These are phyloP conservation scores for Eucalyptus cloeziana DNA, from an alignment of 345 rosid genomes.

Conservation along the genomic window DNA sequence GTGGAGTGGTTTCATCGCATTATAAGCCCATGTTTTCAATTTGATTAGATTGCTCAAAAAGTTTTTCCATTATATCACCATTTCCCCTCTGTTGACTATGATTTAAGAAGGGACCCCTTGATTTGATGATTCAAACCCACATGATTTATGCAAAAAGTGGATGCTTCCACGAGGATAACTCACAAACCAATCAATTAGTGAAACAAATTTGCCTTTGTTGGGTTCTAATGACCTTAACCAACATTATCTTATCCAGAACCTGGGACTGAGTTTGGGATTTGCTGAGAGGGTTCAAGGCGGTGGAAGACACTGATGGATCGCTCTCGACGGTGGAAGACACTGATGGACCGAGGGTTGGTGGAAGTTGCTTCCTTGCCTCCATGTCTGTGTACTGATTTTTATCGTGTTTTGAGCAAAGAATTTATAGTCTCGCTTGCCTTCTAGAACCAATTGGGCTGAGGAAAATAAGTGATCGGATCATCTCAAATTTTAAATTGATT, in stretches of 20 bases:
- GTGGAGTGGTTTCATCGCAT: neutral
- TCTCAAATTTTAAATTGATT: neutral
- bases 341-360: neutral
- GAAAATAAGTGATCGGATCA: neutral
- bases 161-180: neutral
- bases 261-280: neutral
- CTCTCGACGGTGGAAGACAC: neutral
- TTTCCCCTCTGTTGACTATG: neutral
- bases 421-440: neutral
- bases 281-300: neutral
- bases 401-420: neutral
- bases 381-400: neutral
- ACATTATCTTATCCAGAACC: neutral
- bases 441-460: neutral
- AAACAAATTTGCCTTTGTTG: neutral
- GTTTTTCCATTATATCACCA: neutral
- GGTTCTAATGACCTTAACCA: neutral
- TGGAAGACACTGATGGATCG: neutral
- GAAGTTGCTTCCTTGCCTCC: neutral
- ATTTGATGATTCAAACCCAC: neutral
- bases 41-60: slow-evolving; percentile 22
- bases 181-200: neutral
- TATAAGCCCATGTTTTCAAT: neutral
- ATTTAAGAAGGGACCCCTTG: neutral
- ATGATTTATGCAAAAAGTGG: neutral